phyloP scores from a whole-genome alignment of 129 eudicot genomes.

The Saussurea involucrata region DNA sequence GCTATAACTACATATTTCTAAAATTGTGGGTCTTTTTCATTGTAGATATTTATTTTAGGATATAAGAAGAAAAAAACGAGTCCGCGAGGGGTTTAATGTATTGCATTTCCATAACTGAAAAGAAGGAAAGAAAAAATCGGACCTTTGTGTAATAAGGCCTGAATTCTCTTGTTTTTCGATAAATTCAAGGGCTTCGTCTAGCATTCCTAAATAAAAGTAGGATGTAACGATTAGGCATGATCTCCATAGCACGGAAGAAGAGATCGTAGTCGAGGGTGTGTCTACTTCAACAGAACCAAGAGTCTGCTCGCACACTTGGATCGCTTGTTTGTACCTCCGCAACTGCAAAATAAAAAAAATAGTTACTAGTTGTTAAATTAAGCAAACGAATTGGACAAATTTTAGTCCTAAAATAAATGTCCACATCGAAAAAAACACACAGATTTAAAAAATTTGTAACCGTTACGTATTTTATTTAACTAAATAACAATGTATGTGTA shows the following conservation, averaged over 20 bases:
- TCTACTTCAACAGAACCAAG: conserved; percentile 43
- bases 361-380: not conserved
- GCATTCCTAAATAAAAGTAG: conserved; percentile 73
- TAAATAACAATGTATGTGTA: not conserved
- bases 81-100: not conserved
- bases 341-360: conserved; percentile 45
- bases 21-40: not conserved
- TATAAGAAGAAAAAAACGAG: not conserved
- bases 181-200: conserved; percentile 70
- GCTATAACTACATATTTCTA: not conserved
- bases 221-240: conserved; percentile 47
- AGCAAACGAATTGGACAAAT: not conserved
- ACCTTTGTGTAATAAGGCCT: conserved; percentile 38
- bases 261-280: conserved; percentile 9
- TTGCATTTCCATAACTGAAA: not conserved
- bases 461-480: not conserved
- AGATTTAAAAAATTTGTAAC: not conserved
- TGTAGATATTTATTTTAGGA: not conserved
- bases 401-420: not conserved
- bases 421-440: not conserved
- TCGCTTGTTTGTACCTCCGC: conserved; percentile 73
- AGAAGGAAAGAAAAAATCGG: not conserved
- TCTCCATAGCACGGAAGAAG: conserved; percentile 50
- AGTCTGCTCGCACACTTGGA: conserved; percentile 66
- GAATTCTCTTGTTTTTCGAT: conserved; percentile 65